Evolutionary conservation across 306 rosid genomes (phyloP).

Genomic region (Erythrophleum fordii): DNA sequence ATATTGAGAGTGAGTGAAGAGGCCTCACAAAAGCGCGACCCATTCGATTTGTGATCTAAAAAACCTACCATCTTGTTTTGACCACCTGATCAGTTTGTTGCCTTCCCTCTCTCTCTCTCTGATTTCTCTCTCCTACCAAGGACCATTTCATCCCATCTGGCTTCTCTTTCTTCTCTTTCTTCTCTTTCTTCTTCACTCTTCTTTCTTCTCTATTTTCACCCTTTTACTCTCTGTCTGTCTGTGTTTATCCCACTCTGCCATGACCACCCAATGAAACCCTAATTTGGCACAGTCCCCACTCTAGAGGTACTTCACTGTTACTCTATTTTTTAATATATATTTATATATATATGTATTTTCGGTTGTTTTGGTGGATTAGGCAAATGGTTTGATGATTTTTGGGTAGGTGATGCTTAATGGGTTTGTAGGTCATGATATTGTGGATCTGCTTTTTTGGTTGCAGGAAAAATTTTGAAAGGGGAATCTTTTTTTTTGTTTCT

Average conservation of each 20-base stretch:
- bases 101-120: neutral
- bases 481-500: neutral
- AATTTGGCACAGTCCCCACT: constrained; percentile 51
- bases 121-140: neutral
- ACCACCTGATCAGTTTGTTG: constrained; percentile 53
- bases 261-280: constrained; percentile 69
- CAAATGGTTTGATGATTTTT: neutral
- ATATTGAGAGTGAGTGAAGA: neutral
- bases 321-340: neutral
- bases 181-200: no score
- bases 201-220: neutral
- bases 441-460: constrained; percentile 58
- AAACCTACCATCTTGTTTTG: constrained; percentile 60
- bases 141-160: neutral
- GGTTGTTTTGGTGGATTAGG: neutral
- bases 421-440: constrained; percentile 17
- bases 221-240: constrained; percentile 11
- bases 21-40: constrained; percentile 32
- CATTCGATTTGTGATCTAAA: constrained; percentile 53
- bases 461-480: constrained; percentile 54
- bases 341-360: neutral
- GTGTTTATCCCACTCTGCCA: constrained; percentile 35
- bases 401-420: constrained; percentile 3
- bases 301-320: constrained; percentile 49
- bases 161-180: neutral